Conservation (phyloP, 257 asterid species). For the Ophiorrhiza pumila region DNA sequence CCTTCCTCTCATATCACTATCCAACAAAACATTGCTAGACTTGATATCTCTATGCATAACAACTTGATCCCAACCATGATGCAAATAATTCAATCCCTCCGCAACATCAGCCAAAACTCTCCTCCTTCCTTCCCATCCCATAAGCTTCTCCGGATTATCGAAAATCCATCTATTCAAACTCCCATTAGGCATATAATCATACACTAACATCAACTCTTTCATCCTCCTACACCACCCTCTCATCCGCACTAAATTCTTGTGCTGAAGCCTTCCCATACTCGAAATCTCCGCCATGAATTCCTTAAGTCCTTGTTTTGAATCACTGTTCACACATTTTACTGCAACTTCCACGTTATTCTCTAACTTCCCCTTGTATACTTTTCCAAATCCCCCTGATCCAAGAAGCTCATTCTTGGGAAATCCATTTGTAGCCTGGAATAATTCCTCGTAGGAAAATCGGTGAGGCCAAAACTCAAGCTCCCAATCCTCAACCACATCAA, state of each 20-base stretch:
- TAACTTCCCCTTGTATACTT: conserved; percentile 61
- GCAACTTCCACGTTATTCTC: conserved; percentile 53
- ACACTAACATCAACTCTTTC: conserved; percentile 58
- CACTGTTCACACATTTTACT: conserved; percentile 75
- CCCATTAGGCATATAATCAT: conserved; percentile 79
- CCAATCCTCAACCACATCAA: conserved; percentile 82
- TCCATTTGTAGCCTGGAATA: conserved; percentile 48
- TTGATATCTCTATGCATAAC: conserved; percentile 85
- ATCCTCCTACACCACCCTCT: conserved; percentile 85
- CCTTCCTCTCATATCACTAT: conserved; percentile 68
- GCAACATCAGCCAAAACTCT: conserved; percentile 66
- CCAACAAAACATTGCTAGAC: conserved; percentile 75
- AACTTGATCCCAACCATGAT: conserved; percentile 80
- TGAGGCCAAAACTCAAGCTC: conserved; percentile 91
- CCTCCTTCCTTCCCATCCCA: conserved; percentile 65
- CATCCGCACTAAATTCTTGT: conserved; percentile 76
- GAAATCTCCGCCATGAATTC: conserved; percentile 94
- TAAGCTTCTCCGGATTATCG: conserved; percentile 42
- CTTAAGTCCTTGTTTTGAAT: conserved; percentile 72
- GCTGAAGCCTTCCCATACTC: conserved; percentile 77
- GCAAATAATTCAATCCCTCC: conserved; percentile 71
- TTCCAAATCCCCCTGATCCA: conserved; percentile 84
- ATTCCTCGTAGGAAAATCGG: conserved; percentile 63
- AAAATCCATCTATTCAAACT: conserved; percentile 81
- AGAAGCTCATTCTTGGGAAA: conserved; percentile 48